These are phyloP conservation scores for Pestalotiopsis sp. DNA, from an alignment of 2,329 filamentous ascomycete species.

Conservation along the genomic window DNA sequence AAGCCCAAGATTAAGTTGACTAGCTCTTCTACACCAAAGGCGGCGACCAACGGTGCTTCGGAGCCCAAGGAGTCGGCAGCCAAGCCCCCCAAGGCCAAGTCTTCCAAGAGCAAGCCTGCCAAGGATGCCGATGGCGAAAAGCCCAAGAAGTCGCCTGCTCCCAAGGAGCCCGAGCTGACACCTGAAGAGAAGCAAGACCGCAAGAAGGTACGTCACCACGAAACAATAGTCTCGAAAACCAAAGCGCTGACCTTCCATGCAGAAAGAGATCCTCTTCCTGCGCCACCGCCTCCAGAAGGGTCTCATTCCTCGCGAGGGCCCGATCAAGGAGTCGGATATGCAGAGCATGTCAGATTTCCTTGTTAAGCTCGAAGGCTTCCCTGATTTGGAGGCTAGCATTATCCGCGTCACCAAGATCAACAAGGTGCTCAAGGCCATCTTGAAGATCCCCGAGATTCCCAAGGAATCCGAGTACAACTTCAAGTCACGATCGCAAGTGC, in stretches of 20 bases:
- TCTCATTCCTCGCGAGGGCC: conserved; percentile 81
- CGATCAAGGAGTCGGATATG: conserved; percentile 88
- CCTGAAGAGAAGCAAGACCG: conserved; percentile 60
- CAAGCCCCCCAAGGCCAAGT: conserved; percentile 60
- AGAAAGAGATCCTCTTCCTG: conserved; percentile 86
- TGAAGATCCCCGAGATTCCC: conserved; percentile 85
- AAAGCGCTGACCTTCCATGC: conserved; percentile 35
- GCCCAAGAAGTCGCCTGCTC: conserved; percentile 47
- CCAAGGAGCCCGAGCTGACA: conserved; percentile 61
- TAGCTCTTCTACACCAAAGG: conserved; percentile 69
- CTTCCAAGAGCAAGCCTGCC: conserved; percentile 45
- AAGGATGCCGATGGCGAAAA: conserved; percentile 54
- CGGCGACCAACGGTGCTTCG: conserved; percentile 60
- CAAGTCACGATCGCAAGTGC: conserved; percentile 76
- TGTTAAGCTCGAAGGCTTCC: conserved; percentile 76
- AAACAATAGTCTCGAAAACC: neutral
- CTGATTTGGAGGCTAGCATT: conserved; percentile 84
- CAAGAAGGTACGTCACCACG: conserved; percentile 56
- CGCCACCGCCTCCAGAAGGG: conserved; percentile 95
- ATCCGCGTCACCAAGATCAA: conserved; percentile 95
- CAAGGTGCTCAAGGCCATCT: conserved; percentile 93
- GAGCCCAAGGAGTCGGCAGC: conserved; percentile 45
- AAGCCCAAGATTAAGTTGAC: conserved; percentile 71
- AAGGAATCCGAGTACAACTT: conserved; percentile 89
- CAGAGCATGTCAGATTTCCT: conserved; percentile 76